Base-by-base conservation (phyloP, 805 yeast genomes). In the Ogataea nakhonphanomensis region DNA sequence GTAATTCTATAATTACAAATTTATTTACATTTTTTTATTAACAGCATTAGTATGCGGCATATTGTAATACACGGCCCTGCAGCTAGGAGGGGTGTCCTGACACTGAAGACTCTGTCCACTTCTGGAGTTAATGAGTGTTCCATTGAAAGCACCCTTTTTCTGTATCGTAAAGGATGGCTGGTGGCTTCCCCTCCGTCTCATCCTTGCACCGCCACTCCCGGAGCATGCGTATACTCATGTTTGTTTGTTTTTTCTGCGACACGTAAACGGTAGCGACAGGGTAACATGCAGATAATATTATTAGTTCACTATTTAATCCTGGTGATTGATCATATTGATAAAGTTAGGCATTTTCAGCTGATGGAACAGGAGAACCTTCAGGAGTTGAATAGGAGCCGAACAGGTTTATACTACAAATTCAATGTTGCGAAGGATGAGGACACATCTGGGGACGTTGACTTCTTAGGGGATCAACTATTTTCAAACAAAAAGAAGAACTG, bases 401-500 rank as follows among this genome's bases (percentile, higher is more conserved):
- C 31, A 7, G 32, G 35, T 17, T 34, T 32, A 27, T 43, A 37
- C 39, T 43, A 43, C 29, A 17, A 33, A 25, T 43, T 43, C 27
- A 43, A 33, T 12, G 47, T 37, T 15, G 24, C 25, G 23, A 35
- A 33, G 12, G 36, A 35, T 17, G 40, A 36, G n/a, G 33, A 29
- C 17, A 21, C n/a, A 11, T 20, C 28, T 8, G 26, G 30, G 6
- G 32, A 31, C 10, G 25, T 26, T 12, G 39, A 36, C 20, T 21
- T 12, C 13, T 12, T 35, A 7, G 37, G 35, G 4, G 48, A 47
- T 27, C 36, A 35, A 20, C 44, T 47, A 13, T 47, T 47, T 33
- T 36, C 46, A 15, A 36, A 15, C 15, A 41, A 33, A 17, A 41
- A 40, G 30, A 35, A 26, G 40, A 40, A 37, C 38, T 35, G 43